phyloP scores from a whole-genome alignment of 139 green algal species.

The Picochlorum sp. region DNA sequence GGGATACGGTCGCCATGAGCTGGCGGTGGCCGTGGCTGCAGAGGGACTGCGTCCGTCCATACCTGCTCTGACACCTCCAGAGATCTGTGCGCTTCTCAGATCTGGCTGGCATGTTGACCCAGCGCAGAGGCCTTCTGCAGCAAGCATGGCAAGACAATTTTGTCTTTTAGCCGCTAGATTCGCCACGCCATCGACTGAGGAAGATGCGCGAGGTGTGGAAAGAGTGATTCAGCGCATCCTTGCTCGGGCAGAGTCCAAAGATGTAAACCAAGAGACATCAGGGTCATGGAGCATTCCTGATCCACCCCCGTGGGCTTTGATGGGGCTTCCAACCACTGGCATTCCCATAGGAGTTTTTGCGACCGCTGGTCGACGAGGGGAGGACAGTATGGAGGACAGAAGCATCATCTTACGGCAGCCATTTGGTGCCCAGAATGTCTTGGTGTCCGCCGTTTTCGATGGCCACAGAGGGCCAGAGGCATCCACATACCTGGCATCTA shows the following conservation, averaged over 20 bases:
- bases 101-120: conserved; percentile 53
- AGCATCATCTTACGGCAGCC: conserved; percentile 34
- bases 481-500: conserved; percentile 40
- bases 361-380: conserved; percentile 15
- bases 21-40: conserved; percentile 66
- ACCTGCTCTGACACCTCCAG: conserved; percentile 17
- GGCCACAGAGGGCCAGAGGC: conserved; percentile 63
- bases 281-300: not conserved
- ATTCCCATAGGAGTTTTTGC: conserved; percentile 26
- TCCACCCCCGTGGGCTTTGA: not conserved
- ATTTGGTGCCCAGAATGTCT: conserved; percentile 1
- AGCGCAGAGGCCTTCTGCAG: conserved; percentile 29
- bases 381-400: conserved; percentile 74
- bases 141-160: conserved; percentile 26
- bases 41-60: conserved; percentile 73
- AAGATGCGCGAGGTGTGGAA: no score
- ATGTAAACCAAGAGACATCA: not conserved
- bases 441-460: conserved; percentile 59
- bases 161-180: not conserved
- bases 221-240: no score
- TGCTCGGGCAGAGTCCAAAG: not conserved
- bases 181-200: not conserved
- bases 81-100: conserved; percentile 39
- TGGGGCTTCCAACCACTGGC: not conserved
- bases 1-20: conserved; percentile 77